Base-by-base conservation (phyloP, 129 eudicot species). In the Kitagawia praeruptora region DNA sequence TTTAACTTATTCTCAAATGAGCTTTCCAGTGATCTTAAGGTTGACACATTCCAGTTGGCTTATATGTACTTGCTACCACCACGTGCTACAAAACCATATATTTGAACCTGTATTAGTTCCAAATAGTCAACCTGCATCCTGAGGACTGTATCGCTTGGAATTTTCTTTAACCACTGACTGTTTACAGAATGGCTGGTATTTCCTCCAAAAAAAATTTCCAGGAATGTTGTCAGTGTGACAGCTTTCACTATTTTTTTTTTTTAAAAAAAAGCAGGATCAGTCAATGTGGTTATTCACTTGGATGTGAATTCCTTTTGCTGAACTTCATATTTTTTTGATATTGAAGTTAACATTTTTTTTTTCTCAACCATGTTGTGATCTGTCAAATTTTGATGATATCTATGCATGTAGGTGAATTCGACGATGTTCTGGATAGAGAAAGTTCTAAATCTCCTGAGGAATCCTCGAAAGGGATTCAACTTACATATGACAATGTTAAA, bases 351-450 rank as follows among this genome's bases (percentile, higher is more conserved):
- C 6, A 10, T n/a, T n/a, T n/a, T n/a, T n/a, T n/a, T n/a, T 42
- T 72, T 73, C 28, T 2, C 25, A 67, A 31, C 41, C n/a, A 19
- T 1, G 7, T 23, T 72, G 27, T 4, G 7, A 11, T 42, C 37
- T 41, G 38, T 21, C 19, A 41, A 54, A 54, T 45, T 81, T 80
- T 78, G 74, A 83, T 64, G 67, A 71, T 54, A 53, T 83, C 80
- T 75, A 25, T 69, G 76, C 78, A 77, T 72, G 77, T 87, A 96
- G 99, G 99, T 80, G 99, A 96, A 80, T 96, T 92, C 82, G 99
- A 96, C 83, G 99, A 96, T 87, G 86, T 96, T 82, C 86, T 96
- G 87, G 97, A 86, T 80, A 79, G 37, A 70, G 86, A 75, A 58
- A 85, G 83, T 77, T 84, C 93, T 78, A 82, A 85, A 66, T 64